Evolutionary conservation across 2,329 filamentous ascomycete genomes (phyloP), one percentile per base, ranked within the genome.

Genomic region (Talaromyces sp.): DNA sequence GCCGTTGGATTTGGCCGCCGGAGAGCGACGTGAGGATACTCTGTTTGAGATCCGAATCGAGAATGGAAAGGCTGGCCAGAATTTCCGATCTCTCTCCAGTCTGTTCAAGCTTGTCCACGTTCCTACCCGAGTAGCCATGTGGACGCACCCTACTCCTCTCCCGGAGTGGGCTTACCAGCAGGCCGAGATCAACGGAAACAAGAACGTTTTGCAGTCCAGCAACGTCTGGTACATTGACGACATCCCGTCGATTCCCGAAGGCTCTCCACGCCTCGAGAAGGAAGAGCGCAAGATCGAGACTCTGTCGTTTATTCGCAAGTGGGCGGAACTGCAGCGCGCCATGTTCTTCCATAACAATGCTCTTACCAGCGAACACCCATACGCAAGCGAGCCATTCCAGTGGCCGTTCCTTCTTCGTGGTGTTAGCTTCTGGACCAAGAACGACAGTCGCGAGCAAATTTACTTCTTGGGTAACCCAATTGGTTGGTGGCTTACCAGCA

Each of bases 331-430:
- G 62, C 95, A 99, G 79, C 87, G 93, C 56, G 92, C 93, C 70
- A 99, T 99, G 93, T 99, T 99, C 84, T 93, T 90, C 84, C 95
- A 99, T 83, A 99, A 99, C 84, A 98, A 93, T 77, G 93, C 96
- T 70, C 82, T 99, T 73, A 99, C 95, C 52, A 96, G 92, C 80
- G 96, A 91, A 73, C 95, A 99, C 76, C 95, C 95, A 1, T 99
- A 99, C 75, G 86, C 95, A 49, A 96, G 92, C 70, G 89, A 93
- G 74, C 95, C 95, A 7, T 95, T 96, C 80, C 91, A 96, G 72
- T 99, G 95, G 95, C 95, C 95, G 1, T 98, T 99, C 85, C 84
- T 99, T 73, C 86, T 99, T 61, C 89, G 95, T 32, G 95, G 95
- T 78, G 93, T 99, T 69, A 97, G 92, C 78, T 99, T 99, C 88